A percentile compares a stretch with the other conserved stretches of the same genome.
phyloP scores from a whole-genome alignment of 1,284 basidiomycete species.

The Cronartium quercuum region DNA sequence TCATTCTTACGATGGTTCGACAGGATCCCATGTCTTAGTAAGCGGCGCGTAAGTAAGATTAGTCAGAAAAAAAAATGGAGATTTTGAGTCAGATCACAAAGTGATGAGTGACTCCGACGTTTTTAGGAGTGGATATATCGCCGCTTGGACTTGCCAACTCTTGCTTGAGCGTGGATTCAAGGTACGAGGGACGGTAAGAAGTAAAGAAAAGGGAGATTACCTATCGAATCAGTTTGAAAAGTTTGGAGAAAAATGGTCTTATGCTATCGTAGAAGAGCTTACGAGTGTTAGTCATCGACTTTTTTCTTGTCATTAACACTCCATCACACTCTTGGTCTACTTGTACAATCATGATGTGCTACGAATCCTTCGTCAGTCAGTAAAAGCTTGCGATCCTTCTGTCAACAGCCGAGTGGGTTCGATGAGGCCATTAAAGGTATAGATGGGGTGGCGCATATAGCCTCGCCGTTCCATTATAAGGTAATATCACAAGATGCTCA shows the following conservation, averaged over 20 bases:
- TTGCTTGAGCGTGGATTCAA: background rate
- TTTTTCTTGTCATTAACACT: no score
- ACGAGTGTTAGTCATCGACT: background rate
- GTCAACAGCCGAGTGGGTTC: constrained; percentile 42
- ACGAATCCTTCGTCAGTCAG: no score
- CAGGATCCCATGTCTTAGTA: background rate
- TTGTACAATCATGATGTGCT: no score
- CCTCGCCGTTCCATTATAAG: constrained; percentile 32
- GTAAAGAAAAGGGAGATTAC: background rate
- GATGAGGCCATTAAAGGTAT: constrained; percentile 51
- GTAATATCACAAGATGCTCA: no score
- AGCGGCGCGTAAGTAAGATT: background rate
- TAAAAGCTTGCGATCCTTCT: no score
- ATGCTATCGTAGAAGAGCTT: background rate
- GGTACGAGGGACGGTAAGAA: background rate
- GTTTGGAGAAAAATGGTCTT: background rate
- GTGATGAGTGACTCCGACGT: background rate
- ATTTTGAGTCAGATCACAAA: background rate
- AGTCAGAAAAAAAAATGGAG: no score
- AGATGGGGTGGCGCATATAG: constrained; percentile 46
- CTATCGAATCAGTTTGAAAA: background rate
- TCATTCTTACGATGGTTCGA: no score
- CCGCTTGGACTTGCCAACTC: background rate
- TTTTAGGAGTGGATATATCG: background rate
- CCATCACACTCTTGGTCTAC: no score